Conservation (phyloP, 176 grass and related monocot genomes). For the Lolium rigidum region DNA sequence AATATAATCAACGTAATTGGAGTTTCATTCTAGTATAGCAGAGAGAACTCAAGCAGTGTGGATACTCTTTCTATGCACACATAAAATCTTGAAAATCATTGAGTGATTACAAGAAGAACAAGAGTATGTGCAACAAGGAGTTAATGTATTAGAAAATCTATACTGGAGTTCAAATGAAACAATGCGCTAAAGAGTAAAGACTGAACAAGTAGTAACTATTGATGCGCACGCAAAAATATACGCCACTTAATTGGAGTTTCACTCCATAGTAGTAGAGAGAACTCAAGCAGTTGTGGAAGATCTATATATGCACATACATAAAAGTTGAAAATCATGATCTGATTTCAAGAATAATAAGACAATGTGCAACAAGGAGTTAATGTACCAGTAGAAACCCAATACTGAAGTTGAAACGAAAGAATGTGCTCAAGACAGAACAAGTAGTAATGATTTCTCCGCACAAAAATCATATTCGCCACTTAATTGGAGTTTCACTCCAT, state of each 20-base stretch:
- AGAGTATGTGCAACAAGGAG: slow-evolving; percentile 43
- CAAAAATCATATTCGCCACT: no score
- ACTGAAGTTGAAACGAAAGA: not conserved
- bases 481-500: no score
- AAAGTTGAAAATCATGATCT: slow-evolving; percentile 38
- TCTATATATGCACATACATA: slow-evolving; percentile 50
- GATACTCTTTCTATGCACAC: slow-evolving; percentile 48
- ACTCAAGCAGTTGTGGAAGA: slow-evolving; percentile 52
- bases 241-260: slow-evolving; percentile 28
- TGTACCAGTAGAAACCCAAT: not conserved
- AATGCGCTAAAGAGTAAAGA: not conserved
- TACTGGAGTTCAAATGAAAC: not conserved
- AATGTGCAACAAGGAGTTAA: slow-evolving; percentile 45
- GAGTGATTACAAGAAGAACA: slow-evolving; percentile 33
- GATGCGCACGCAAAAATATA: not conserved
- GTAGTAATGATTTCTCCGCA: no score
- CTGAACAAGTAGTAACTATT: not conserved
- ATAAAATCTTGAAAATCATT: slow-evolving; percentile 47
- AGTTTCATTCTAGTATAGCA: slow-evolving; percentile 39
- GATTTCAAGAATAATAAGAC: slow-evolving; percentile 45
- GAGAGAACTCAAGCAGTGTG: slow-evolving; percentile 62
- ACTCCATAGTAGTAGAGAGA: slow-evolving; percentile 5
- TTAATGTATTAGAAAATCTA: not conserved
- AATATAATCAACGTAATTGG: slow-evolving; percentile 48
- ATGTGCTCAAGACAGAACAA: not conserved